Conservation (phyloP, 768 basidiomycete genomes). For the Rhodotorula paludigena region DNA sequence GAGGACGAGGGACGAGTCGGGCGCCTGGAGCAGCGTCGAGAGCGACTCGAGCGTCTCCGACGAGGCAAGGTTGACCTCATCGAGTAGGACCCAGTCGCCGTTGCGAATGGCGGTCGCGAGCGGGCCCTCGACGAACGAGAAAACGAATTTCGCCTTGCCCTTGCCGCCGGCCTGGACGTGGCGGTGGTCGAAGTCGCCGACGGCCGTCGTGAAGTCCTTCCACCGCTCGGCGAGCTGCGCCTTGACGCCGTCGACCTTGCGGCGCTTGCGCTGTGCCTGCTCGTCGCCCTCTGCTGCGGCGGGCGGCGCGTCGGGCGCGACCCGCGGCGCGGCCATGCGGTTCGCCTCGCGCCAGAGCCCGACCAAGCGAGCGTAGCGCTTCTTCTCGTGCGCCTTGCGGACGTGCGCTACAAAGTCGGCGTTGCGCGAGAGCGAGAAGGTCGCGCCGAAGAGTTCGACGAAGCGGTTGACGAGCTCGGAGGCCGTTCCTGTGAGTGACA, state of each 20-base stretch:
- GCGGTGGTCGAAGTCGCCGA: slow-evolving; percentile 78
- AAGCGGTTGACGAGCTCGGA: slow-evolving; percentile 53
- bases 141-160: slow-evolving; percentile 82
- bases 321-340: slow-evolving; percentile 63
- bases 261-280: slow-evolving; percentile 42
- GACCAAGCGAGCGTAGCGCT: slow-evolving; percentile 77
- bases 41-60: slow-evolving; percentile 91
- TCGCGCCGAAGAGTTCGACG: slow-evolving; percentile 70
- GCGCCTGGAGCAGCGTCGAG: slow-evolving; percentile 75
- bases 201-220: slow-evolving; percentile 62
- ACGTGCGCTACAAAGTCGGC: slow-evolving; percentile 76
- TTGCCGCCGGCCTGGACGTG: slow-evolving; percentile 58
- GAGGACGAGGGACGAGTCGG: slow-evolving; percentile 80
- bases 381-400: slow-evolving; percentile 70
- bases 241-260: slow-evolving; percentile 28
- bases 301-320: slow-evolving; percentile 43
- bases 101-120: slow-evolving; percentile 79
- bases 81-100: slow-evolving; percentile 92
- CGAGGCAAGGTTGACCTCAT: slow-evolving; percentile 92
- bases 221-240: slow-evolving; percentile 52
- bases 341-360: slow-evolving; percentile 61
- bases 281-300: neutral
- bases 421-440: slow-evolving; percentile 87
- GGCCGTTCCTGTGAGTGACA: slow-evolving; percentile 14
- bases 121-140: slow-evolving; percentile 92